phyloP scores from a whole-genome alignment of 495 filamentous ascomycete species.

The Penicillium arizonense region DNA sequence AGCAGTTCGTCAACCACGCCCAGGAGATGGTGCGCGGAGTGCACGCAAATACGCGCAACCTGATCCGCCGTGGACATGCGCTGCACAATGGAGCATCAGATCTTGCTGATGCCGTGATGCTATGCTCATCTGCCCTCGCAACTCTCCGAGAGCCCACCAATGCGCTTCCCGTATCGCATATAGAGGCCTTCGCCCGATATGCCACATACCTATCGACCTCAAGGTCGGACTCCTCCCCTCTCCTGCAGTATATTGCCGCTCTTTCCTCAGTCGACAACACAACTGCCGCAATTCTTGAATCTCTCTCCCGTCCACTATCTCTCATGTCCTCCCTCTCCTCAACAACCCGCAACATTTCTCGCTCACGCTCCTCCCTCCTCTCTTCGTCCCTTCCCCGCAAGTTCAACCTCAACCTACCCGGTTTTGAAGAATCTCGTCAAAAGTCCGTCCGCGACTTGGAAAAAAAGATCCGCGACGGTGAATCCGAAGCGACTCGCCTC shows the following conservation, averaged over 20 bases:
- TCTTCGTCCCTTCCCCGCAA: conserved; percentile 47
- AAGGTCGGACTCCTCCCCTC: conserved; percentile 66
- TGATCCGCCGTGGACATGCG: conserved; percentile 57
- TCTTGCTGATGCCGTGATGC: conserved; percentile 62
- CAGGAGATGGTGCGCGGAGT: conserved; percentile 83
- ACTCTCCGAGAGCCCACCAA: conserved; percentile 46
- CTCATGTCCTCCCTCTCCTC: conserved; percentile 69
- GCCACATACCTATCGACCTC: conserved; percentile 63
- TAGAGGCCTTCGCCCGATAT: conserved; percentile 71
- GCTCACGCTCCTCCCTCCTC: conserved; percentile 67
- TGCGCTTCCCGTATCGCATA: conserved; percentile 62
- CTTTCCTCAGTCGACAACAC: conserved; percentile 76
- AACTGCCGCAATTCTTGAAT: conserved; percentile 72
- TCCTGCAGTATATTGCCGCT: conserved; percentile 67
- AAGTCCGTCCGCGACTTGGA: conserved; percentile 76
- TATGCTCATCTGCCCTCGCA: conserved; percentile 55
- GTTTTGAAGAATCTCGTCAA: conserved; percentile 83
- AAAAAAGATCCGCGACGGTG: conserved; percentile 63
- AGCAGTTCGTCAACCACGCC: conserved; percentile 86
- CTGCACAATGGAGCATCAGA: conserved; percentile 49
- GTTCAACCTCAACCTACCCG: conserved; percentile 50
- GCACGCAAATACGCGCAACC: conserved; percentile 74
- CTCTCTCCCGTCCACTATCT: conserved; percentile 76
- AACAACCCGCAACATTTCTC: conserved; percentile 67
- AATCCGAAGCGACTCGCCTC: conserved; percentile 63